These are phyloP conservation scores for Ziziphus jujuba DNA, from an alignment of 306 rosid species.

Conservation along the genomic window DNA sequence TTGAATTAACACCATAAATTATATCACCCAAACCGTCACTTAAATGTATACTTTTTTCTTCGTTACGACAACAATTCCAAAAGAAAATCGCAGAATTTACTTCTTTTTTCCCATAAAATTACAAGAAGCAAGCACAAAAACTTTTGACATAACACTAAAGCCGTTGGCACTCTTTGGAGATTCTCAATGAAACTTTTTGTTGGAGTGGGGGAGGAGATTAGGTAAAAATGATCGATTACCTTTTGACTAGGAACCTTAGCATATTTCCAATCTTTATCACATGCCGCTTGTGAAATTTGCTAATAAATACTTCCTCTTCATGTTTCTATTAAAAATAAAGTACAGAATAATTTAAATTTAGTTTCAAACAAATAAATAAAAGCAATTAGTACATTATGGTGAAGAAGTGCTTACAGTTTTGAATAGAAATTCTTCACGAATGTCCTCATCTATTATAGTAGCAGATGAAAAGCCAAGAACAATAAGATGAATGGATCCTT, in stretches of 20 bases:
- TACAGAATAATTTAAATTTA: background rate
- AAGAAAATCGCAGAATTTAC: background rate
- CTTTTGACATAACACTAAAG: background rate
- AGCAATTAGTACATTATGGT: background rate
- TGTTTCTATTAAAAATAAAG: slow-evolving; percentile 51
- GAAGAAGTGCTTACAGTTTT: slow-evolving; percentile 46
- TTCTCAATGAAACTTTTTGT: no score
- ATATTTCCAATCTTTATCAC: slow-evolving; percentile 74
- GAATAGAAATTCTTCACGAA: slow-evolving; percentile 58
- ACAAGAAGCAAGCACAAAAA: background rate
- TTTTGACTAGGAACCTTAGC: slow-evolving; percentile 70
- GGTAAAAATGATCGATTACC: slow-evolving; percentile 44
- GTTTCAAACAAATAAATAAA: slow-evolving; percentile 1
- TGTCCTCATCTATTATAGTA: slow-evolving; percentile 49
- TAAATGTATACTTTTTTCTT: background rate
- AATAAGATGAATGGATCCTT: slow-evolving; percentile 63
- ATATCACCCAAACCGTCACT: slow-evolving; percentile 1
- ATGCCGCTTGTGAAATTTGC: slow-evolving; percentile 68
- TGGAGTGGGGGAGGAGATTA: background rate
- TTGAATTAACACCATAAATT: slow-evolving; percentile 21
- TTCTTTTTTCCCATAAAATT: background rate
- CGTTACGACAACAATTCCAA: background rate
- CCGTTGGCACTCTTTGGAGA: background rate
- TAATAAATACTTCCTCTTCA: slow-evolving; percentile 55
- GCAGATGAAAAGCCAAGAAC: slow-evolving; percentile 82